Percentiles rank a stretch among this genome's conserved stretches.
phyloP scores from a whole-genome alignment of 2,329 filamentous ascomycete species.

The Colletotrichum lini region DNA sequence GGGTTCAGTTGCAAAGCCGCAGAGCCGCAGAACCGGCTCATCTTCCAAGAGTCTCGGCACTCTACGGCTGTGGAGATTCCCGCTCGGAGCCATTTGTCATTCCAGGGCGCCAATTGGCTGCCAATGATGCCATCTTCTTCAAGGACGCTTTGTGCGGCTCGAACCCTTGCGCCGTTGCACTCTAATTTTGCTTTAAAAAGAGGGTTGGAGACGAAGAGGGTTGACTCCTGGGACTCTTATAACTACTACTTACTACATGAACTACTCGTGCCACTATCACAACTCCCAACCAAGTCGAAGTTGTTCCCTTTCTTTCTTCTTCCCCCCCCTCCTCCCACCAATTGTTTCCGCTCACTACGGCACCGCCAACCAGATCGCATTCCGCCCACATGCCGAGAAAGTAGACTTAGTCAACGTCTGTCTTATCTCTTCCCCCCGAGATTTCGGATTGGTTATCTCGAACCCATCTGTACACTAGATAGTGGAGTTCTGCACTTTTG shows the following conservation, averaged over 20 bases:
- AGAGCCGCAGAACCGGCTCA: conserved; percentile 12
- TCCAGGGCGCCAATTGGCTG: conserved; percentile 34
- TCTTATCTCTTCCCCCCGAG: conserved; percentile 33
- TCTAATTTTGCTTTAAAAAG: not conserved
- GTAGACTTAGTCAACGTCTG: conserved; percentile 11
- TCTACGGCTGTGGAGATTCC: conserved; percentile 30
- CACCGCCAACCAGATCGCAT: conserved; percentile 7
- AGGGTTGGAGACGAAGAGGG: no score
- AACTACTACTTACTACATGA: not conserved
- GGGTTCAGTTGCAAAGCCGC: conserved; percentile 21
- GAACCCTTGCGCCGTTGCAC: conserved; percentile 27
- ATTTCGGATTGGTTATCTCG: conserved; percentile 26
- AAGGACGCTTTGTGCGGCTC: conserved; percentile 10
- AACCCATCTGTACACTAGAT: conserved; percentile 19
- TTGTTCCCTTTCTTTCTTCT: not conserved
- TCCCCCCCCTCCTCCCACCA: not conserved
- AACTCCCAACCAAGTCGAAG: conserved; percentile 1
- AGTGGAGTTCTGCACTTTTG: conserved; percentile 25
- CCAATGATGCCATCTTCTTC: conserved; percentile 28
- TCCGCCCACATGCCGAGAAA: conserved; percentile 34
- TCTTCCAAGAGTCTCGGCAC: conserved; percentile 19
- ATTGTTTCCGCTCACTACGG: no score
- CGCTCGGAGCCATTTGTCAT: conserved; percentile 32
- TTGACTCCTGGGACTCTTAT: conserved; percentile 5
- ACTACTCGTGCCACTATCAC: not conserved